These are phyloP conservation scores for Cylindrodendrum hubeiense DNA, from an alignment of 2,329 filamentous ascomycete genomes.

Conservation along the genomic window DNA sequence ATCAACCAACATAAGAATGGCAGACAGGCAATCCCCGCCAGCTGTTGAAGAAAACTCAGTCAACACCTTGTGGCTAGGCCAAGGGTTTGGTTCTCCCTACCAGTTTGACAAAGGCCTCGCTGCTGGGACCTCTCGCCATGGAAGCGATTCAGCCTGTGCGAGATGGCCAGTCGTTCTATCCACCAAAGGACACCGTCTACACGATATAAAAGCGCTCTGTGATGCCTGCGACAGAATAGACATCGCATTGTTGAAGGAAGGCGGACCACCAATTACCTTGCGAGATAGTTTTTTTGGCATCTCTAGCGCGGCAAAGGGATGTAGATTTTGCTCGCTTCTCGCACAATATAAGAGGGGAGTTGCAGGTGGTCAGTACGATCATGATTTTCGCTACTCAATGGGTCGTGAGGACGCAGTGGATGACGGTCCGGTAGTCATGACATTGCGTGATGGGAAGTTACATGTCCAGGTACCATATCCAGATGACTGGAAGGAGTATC, in stretches of 20 bases:
- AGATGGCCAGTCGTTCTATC: background rate
- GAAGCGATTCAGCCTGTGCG: background rate
- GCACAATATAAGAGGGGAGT: background rate
- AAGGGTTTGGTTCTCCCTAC: background rate
- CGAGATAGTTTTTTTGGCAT: background rate
- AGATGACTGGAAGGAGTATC: background rate
- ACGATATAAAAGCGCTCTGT: background rate
- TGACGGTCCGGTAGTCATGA: background rate
- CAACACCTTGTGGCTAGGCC: background rate
- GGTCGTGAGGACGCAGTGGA: background rate
- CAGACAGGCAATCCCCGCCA: too few species aligned
- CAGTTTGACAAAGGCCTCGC: background rate
- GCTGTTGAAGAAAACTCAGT: too few species aligned
- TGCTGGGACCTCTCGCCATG: background rate
- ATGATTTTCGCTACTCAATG: background rate
- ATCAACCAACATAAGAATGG: too few species aligned
- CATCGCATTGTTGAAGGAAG: background rate
- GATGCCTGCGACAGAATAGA: background rate
- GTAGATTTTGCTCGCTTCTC: background rate
- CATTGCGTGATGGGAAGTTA: background rate
- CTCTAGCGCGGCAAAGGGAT: background rate
- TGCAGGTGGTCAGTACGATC: background rate
- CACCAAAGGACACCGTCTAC: background rate
- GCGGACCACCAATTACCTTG: background rate
- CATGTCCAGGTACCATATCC: background rate